These are phyloP conservation scores for Xerocomellus intermedius DNA, from an alignment of 768 basidiomycete genomes.

Conservation along the genomic window DNA sequence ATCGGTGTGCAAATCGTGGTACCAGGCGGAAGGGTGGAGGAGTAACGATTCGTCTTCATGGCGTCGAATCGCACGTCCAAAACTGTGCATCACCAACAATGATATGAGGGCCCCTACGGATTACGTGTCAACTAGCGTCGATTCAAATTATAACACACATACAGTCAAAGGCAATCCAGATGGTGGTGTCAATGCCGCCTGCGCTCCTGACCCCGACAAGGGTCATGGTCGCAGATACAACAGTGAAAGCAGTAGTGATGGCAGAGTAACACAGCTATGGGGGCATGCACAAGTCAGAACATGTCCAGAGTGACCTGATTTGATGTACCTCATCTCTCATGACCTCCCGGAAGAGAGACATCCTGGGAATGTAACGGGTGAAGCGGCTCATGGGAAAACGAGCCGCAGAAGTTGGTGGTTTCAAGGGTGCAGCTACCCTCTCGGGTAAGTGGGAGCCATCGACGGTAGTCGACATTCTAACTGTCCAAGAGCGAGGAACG, in stretches of 20 bases:
- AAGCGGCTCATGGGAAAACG: conserved; percentile 28
- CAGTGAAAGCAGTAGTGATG: conserved; percentile 48
- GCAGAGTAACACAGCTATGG: conserved; percentile 53
- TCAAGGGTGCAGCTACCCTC: conserved; percentile 2
- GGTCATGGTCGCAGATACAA: conserved; percentile 48
- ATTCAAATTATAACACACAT: conserved; percentile 18
- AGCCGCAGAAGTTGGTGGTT: conserved; percentile 19
- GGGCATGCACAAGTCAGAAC: neutral
- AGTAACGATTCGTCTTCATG: conserved; percentile 6
- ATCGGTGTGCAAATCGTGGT: conserved; percentile 5
- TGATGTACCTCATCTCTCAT: conserved; percentile 61
- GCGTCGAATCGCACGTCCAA: conserved; percentile 6
- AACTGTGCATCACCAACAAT: conserved; percentile 1
- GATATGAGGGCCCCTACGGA: conserved; percentile 2
- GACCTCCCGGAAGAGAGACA: conserved; percentile 53
- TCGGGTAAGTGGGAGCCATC: conserved; percentile 4
- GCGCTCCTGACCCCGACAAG: conserved; percentile 50
- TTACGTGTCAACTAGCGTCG: conserved; percentile 8
- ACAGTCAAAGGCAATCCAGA: conserved; percentile 60
- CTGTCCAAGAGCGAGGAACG: conserved; percentile 12
- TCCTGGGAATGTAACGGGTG: conserved; percentile 49
- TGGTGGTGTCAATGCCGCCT: conserved; percentile 43
- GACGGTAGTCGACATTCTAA: conserved; percentile 15
- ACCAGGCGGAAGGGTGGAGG: conserved; percentile 1
- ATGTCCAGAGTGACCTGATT: neutral